Base-by-base conservation (phyloP, 1,284 basidiomycete genomes). In the Sutorius eximius region DNA sequence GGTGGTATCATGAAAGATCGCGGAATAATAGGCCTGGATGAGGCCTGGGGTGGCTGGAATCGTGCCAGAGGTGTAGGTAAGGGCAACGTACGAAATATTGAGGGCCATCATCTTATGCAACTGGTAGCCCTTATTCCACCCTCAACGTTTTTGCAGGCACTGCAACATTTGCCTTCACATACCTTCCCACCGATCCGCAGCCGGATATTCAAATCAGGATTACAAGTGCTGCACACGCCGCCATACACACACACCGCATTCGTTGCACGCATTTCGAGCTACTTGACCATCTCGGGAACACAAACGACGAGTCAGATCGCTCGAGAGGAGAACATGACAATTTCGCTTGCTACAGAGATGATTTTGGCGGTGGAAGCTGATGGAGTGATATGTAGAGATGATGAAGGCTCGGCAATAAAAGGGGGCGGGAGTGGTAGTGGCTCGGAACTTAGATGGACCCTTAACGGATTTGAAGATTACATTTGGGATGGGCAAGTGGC, bases 41-140 rank as follows among this genome's bases (percentile, higher is more conserved):
- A 98, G 70, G 89, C 94, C 0, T 99, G 96, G 96, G 94, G 94
- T 42, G 83, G 91, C 2, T 99, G 96, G 96, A 98, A 98, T 71
- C 86, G 96, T 49, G 94, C 93, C 2, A 77, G 96, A 55, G 96
- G 96, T 48, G 89, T 98, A 49, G 87, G 94, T 94, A 67, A 69
- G 92, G 60, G 5, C 2, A 10, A n/a, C 1, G 34, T 27, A 37
- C 12, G 32, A 33, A 20, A 48, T 30, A 32, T 34, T 7, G 30
- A 44, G 38, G 40, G 45, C 32, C 41, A 49, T 36, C 15, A 27
- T 24, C 47, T 42, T 20, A 49, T 37, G 34, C 30, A 5, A 45
- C 38, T 45, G 27, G 30, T 46, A 85, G 95, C 95, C 3, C 82
- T 98, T 40, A 84, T 98, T 32, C 90, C 95, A 2, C 96, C 96